phyloP scores from a whole-genome alignment of 306 rosid species.

The Citrullus amarus region DNA sequence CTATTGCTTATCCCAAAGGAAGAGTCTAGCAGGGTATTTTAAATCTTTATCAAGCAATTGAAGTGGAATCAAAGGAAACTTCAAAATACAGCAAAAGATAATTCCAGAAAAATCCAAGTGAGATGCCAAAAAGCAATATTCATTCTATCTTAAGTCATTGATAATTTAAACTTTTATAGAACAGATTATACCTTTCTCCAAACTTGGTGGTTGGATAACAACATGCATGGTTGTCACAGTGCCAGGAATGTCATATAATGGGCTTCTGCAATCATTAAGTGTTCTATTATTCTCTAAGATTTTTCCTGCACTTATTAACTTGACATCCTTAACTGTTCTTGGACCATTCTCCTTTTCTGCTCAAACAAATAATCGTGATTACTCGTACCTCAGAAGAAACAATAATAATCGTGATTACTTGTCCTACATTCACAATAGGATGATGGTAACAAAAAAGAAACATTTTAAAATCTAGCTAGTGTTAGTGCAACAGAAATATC shows the following conservation, averaged over 20 bases:
- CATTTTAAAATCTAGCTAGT: neutral
- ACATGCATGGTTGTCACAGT: slow-evolving; percentile 90
- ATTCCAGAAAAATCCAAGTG: slow-evolving; percentile 1
- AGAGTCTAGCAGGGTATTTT: neutral
- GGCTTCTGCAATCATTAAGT: slow-evolving; percentile 78
- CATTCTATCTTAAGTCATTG: neutral
- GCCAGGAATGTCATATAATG: slow-evolving; percentile 61
- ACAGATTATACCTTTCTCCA: slow-evolving; percentile 51
- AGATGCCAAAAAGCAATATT: neutral
- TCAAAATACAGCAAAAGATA: neutral
- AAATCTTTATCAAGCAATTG: neutral
- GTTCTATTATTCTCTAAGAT: slow-evolving; percentile 81
- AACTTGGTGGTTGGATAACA: slow-evolving; percentile 55
- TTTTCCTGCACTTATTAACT: slow-evolving; percentile 76
- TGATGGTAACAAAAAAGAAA: neutral
- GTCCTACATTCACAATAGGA: neutral
- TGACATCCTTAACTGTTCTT: slow-evolving; percentile 77
- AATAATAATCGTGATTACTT: neutral
- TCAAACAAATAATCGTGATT: slow-evolving; percentile 13
- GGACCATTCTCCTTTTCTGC: slow-evolving; percentile 80
- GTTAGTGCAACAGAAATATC: neutral
- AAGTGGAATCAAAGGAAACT: neutral
- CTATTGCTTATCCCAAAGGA: neutral
- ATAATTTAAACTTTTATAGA: neutral
- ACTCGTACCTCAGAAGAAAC: neutral